A percentile compares a stretch with the other conserved stretches of the same genome.
Conservation (phyloP, 768 basidiomycete species). For the Clitopilus hobsonii region DNA sequence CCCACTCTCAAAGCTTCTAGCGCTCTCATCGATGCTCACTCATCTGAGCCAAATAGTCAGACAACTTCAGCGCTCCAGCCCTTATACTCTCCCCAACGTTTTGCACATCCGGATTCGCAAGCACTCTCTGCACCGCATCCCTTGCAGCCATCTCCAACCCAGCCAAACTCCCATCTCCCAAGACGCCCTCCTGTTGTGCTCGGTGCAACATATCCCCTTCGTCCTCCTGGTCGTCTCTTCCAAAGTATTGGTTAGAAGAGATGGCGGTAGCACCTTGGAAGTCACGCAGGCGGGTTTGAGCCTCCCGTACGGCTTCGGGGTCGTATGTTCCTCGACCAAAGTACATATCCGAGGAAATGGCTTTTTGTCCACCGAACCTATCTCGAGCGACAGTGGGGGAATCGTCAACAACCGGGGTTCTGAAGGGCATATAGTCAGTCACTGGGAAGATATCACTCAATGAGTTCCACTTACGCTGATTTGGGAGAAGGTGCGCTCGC, state of each 20-base stretch:
- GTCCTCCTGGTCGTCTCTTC: constrained; percentile 81
- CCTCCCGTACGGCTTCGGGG: constrained; percentile 62
- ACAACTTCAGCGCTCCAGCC: constrained; percentile 74
- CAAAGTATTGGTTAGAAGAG: constrained; percentile 96
- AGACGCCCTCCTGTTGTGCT: constrained; percentile 27
- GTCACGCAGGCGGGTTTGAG: constrained; percentile 71
- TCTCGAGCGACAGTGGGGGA: constrained; percentile 79
- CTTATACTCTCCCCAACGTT: constrained; percentile 77
- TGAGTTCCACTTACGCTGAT: constrained; percentile 6
- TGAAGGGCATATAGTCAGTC: too few relatives aligned
- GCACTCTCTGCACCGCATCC: constrained; percentile 68
- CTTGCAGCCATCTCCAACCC: constrained; percentile 59
- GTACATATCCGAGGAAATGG: constrained; percentile 97
- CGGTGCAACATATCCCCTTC: constrained; percentile 22
- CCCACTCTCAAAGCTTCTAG: neutral
- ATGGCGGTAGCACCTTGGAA: constrained; percentile 94
- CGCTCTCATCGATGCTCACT: constrained; percentile 37
- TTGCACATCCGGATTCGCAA: constrained; percentile 87
- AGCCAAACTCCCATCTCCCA: constrained; percentile 57
- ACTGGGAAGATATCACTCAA: too few relatives aligned
- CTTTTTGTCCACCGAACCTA: constrained; percentile 90
- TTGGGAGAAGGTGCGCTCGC: constrained; percentile 20
- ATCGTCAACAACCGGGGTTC: constrained; percentile 40
- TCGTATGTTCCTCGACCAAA: constrained; percentile 91
- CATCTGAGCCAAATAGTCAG: constrained; percentile 69